A percentile compares a stretch with the other conserved stretches of the same genome.
These are phyloP conservation scores for Oryza coarctata DNA, from an alignment of 176 grass and related monocot species.

Conservation along the genomic window DNA sequence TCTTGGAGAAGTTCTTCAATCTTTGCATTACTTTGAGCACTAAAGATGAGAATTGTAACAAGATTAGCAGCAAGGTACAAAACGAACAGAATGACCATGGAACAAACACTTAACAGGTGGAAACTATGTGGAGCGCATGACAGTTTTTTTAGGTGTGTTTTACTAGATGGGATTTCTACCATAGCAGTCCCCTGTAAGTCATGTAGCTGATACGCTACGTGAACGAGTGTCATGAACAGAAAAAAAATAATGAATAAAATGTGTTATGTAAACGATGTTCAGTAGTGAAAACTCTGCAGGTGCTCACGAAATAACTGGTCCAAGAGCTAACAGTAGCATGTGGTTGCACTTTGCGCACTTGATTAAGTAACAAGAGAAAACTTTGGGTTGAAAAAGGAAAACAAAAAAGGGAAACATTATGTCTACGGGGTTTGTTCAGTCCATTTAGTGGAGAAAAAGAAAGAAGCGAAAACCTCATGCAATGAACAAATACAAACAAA, in stretches of 20 bases:
- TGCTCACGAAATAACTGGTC: not conserved
- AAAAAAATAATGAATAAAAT: slow-evolving; percentile 7
- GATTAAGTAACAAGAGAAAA: slow-evolving; percentile 3
- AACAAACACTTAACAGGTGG: not conserved
- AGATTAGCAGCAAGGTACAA: slow-evolving; percentile 18
- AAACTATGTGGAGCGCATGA: slow-evolving; percentile 26
- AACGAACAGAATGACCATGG: not conserved
- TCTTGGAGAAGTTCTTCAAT: slow-evolving; percentile 95
- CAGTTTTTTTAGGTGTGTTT: slow-evolving; percentile 33
- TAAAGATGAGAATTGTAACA: slow-evolving; percentile 26
- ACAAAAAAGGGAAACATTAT: too few relatives aligned
- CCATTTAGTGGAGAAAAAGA: not conserved
- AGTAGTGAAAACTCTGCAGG: not conserved
- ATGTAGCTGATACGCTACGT: not conserved
- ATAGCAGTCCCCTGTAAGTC: not conserved
- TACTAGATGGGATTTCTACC: slow-evolving; percentile 43
- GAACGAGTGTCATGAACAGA: not conserved
- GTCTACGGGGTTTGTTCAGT: too few relatives aligned
- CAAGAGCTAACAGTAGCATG: not conserved
- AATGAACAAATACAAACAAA: slow-evolving; percentile 3
- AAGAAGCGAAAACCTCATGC: not conserved
- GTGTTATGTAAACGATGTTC: not conserved
- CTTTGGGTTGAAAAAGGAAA: not conserved
- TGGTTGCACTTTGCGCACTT: not conserved
- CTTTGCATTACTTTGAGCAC: slow-evolving; percentile 72